Base-by-base conservation (phyloP, 2,329 filamentous ascomycete species). In the Tolypocladium pustulatum region DNA sequence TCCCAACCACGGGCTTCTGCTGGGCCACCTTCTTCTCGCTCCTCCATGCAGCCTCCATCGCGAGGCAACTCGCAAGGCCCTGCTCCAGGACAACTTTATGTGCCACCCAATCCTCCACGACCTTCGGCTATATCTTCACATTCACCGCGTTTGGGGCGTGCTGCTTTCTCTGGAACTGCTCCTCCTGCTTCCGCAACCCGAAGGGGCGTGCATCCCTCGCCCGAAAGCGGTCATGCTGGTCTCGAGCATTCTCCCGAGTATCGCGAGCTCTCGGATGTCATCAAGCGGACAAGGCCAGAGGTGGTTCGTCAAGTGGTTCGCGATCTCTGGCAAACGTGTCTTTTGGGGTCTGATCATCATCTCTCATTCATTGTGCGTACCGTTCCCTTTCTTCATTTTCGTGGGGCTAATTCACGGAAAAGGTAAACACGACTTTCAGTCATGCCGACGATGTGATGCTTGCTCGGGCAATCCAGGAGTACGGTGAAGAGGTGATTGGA, bases 331-430 rank as follows among this genome's bases (percentile, higher is more conserved):
- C 70, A 79, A 49, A 81, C 77, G 62, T 76, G 75, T 22, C 61
- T 82, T 2, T 58, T 77, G 4, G 80, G 80, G 12, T 79, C 77
- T 4, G 76, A 80, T 13, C 82, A 79, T 59, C 80, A 83, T 60
- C 71, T 76, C 49, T 73, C 76, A 2, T 83, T 83, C 61, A 59
- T 83, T 57, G 80, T 83, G 67, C 72, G 79, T 37, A 34, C 22
- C 25, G 13, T 8, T 7, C 7, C 37, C 51, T 27, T 15, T 25
- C 34, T 22, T 25, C 27, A 41, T 25, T 46, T 15, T 15, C 17
- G 4, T 27, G 27, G 25, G 37, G 32, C 70, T 74, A 60, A 75
- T 60, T 8, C 15, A 12, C n/a, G 2, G 27, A n/a, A 12, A 41
- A 82, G 80, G 65, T 81, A 43, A 82, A 81, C 62, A 75, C 78